These are phyloP conservation scores for Sisymbrium irio DNA, from an alignment of 345 rosid genomes.

Conservation along the genomic window DNA sequence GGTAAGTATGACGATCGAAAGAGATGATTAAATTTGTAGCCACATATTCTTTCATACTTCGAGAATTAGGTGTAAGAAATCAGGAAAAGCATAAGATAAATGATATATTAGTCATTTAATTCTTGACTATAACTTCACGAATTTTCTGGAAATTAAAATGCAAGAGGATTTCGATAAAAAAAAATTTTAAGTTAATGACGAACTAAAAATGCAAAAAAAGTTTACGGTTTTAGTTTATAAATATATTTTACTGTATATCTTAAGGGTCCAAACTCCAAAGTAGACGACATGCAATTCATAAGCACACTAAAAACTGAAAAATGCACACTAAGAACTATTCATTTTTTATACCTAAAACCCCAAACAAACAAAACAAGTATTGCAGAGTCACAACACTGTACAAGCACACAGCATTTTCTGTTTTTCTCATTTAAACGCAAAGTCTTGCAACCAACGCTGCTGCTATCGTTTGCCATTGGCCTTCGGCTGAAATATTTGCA, in stretches of 20 bases:
- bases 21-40: no score
- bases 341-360: neutral
- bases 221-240: neutral
- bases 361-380: neutral
- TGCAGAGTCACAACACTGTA: conserved; percentile 26
- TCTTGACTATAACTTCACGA: neutral
- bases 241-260: neutral
- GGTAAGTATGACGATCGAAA: no score
- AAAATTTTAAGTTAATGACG: neutral
- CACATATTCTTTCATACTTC: no score
- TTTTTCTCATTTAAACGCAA: neutral
- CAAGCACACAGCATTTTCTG: conserved; percentile 14
- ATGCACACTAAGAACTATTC: neutral
- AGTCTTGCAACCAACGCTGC: neutral
- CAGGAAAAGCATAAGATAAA: neutral
- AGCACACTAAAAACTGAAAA: conserved; percentile 18
- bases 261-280: neutral
- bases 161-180: neutral
- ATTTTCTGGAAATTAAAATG: neutral
- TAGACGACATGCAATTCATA: neutral
- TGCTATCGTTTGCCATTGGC: conserved; percentile 37
- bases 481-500: conserved; percentile 78
- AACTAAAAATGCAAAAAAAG: neutral
- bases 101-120: no score
- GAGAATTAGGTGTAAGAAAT: no score